Percentiles rank a stretch among this genome's conserved stretches.
Evolutionary conservation across 177 flowering plant species (phyloP).

Genomic region (Vitis hybrid): DNA sequence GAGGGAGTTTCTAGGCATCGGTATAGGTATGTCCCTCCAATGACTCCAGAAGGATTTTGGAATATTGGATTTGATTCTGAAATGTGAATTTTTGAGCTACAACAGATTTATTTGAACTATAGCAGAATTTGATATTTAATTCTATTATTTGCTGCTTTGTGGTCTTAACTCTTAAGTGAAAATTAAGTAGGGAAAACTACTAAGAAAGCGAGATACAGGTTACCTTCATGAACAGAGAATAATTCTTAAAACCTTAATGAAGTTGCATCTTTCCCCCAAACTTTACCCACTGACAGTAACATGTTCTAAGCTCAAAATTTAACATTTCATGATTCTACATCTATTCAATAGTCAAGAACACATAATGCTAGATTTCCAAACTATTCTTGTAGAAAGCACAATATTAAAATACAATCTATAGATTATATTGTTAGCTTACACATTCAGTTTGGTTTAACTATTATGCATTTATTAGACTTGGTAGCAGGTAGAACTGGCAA

Average conservation of each 20-base stretch:
- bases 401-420: too few relatives aligned
- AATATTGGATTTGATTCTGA: conserved; percentile 98
- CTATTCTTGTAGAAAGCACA: too few relatives aligned
- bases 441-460: too few relatives aligned
- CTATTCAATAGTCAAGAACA: too few relatives aligned
- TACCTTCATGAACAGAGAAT: neutral
- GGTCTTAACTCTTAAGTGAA: too few relatives aligned
- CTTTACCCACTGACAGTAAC: neutral
- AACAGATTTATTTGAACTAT: neutral
- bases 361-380: too few relatives aligned
- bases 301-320: too few relatives aligned
- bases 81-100: conserved; percentile 30
- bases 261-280: neutral
- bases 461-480: too few relatives aligned
- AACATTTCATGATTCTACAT: too few relatives aligned
- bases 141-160: neutral
- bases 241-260: neutral
- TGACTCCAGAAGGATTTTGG: conserved; percentile 99
- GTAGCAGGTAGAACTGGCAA: too few relatives aligned
- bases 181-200: neutral
- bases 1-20: conserved; percentile 96
- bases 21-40: conserved; percentile 80
- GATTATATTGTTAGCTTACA: too few relatives aligned
- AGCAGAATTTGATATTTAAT: neutral
- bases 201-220: neutral